These are phyloP conservation scores for Asterochloris sp. DNA, from an alignment of 139 green algal species.

Conservation along the genomic window DNA sequence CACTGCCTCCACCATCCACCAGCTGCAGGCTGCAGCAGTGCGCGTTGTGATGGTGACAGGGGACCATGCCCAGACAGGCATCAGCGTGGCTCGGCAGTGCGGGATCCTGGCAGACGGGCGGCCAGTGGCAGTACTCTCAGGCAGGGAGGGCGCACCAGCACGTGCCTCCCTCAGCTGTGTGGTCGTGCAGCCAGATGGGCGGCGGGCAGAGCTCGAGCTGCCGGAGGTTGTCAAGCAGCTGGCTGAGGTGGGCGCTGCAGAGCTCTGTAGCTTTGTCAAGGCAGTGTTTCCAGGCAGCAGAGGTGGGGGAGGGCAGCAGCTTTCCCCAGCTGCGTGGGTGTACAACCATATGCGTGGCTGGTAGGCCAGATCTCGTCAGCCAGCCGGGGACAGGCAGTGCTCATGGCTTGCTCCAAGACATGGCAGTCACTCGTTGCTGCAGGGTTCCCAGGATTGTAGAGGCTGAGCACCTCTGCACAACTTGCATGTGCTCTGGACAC, in stretches of 20 bases:
- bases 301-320: no score
- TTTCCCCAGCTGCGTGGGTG: neutral
- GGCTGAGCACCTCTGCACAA: neutral
- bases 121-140: neutral
- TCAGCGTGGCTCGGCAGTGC: slow-evolving; percentile 47
- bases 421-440: neutral
- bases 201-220: neutral
- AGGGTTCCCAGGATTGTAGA: neutral
- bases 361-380: neutral
- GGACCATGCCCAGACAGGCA: slow-evolving; percentile 48
- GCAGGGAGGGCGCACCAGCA: neutral
- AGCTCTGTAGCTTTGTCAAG: neutral
- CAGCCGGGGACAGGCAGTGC: neutral
- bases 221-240: neutral
- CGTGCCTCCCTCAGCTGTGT: neutral
- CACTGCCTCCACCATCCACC: slow-evolving; percentile 19
- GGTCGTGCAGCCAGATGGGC: neutral
- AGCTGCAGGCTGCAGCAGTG: neutral
- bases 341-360: neutral
- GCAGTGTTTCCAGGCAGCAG: neutral
- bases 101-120: slow-evolving; percentile 31
- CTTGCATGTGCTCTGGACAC: neutral
- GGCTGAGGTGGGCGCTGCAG: neutral
- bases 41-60: slow-evolving; percentile 32
- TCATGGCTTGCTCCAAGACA: neutral